Conservation (phyloP, 345 rosid species). For the Corchorus capsularis region DNA sequence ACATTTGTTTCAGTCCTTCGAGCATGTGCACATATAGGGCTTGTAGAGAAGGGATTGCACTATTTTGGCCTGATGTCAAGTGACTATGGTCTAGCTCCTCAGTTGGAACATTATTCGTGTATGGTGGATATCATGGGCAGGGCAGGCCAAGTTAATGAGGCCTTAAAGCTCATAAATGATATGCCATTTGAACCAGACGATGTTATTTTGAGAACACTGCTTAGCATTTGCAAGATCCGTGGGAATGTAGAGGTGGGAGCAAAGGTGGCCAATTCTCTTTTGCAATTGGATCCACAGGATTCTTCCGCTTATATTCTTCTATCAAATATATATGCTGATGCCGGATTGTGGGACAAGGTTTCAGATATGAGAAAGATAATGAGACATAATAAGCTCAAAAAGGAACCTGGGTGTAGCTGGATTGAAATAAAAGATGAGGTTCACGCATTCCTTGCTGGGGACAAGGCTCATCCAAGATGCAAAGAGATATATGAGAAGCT, state of each 20-base stretch:
- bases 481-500: slow-evolving; percentile 63
- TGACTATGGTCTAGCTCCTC: slow-evolving; percentile 66
- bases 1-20: slow-evolving; percentile 90
- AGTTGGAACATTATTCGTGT: slow-evolving; percentile 81
- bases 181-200: slow-evolving; percentile 88
- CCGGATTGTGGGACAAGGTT: slow-evolving; percentile 87
- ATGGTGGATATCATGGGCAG: slow-evolving; percentile 93
- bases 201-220: slow-evolving; percentile 83
- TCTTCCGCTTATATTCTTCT: slow-evolving; percentile 78
- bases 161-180: slow-evolving; percentile 53
- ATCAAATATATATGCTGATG: slow-evolving; percentile 82
- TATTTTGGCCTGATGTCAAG: slow-evolving; percentile 69
- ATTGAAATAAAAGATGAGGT: slow-evolving; percentile 80
- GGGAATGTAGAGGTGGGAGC: slow-evolving; percentile 82
- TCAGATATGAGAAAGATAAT: slow-evolving; percentile 65
- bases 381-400: slow-evolving; percentile 63
- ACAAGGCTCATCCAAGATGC: slow-evolving; percentile 66
- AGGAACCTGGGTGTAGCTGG: slow-evolving; percentile 99
- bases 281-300: slow-evolving; percentile 74
- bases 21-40: slow-evolving; percentile 90
- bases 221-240: slow-evolving; percentile 71
- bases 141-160: slow-evolving; percentile 61
- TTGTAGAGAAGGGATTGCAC: slow-evolving; percentile 55
- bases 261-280: slow-evolving; percentile 52
- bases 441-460: slow-evolving; percentile 67